A percentile compares a stretch with the other conserved stretches of the same genome.
Evolutionary conservation across 345 rosid genomes (phyloP).

Genomic region (Trapa incisa): DNA sequence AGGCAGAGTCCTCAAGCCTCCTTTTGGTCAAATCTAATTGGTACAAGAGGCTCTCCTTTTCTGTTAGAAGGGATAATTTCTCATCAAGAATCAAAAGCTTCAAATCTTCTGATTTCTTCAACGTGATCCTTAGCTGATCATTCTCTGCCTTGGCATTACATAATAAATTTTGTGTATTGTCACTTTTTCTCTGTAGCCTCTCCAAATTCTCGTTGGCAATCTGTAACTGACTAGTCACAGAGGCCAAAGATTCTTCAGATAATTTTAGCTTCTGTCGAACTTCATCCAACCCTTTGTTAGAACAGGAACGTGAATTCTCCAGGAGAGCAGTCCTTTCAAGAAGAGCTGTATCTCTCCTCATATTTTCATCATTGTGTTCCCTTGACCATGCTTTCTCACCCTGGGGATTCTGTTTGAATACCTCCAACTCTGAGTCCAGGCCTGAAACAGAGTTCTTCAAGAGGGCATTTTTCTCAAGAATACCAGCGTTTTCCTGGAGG

Average conservation of each 20-base stretch:
- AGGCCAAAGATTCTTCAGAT: conserved; percentile 1
- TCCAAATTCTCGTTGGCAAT: conserved; percentile 30
- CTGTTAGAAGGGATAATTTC: conserved; percentile 37
- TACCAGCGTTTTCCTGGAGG: conserved; percentile 48
- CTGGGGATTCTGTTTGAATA: conserved; percentile 43
- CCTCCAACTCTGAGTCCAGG: conserved; percentile 63
- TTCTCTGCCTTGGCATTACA: conserved; percentile 53
- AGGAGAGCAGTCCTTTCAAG: conserved; percentile 2
- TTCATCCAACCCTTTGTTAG: conserved; percentile 61
- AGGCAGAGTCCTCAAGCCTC: conserved; percentile 42
- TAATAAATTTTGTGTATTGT: conserved; percentile 48
- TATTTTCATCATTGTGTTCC: conserved; percentile 37
- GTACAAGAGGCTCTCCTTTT: conserved; percentile 43
- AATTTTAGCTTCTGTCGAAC: conserved; percentile 40
- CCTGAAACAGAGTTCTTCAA: conserved; percentile 69
- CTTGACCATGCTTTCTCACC: conserved; percentile 37
- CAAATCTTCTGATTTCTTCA: conserved; percentile 47
- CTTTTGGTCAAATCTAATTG: conserved; percentile 36
- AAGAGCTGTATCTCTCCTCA: conserved; percentile 33
- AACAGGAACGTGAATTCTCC: conserved; percentile 61
- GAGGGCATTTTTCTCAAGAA: conserved; percentile 52
- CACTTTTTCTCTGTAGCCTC: conserved; percentile 49
- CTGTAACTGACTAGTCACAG: conserved; percentile 32
- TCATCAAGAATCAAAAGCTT: conserved; percentile 40
- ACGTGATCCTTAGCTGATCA: conserved; percentile 35